phyloP scores from a whole-genome alignment of 2,329 filamentous ascomycete species.

The Pseudogymnoascus sp. region DNA sequence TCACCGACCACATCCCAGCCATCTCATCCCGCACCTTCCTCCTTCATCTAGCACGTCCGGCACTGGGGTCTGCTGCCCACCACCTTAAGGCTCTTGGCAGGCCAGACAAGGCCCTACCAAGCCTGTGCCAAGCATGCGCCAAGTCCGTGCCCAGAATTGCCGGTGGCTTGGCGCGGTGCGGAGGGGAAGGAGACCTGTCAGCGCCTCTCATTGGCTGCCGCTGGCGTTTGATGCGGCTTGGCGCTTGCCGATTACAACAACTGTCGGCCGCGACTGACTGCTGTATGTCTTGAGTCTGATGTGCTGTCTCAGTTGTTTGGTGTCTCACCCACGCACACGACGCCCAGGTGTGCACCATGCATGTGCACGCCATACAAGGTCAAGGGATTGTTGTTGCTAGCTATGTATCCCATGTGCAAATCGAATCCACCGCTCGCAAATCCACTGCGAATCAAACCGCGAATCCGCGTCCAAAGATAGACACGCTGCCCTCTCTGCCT shows the following conservation, averaged over 20 bases:
- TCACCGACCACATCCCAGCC: neutral
- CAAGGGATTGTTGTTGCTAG: neutral
- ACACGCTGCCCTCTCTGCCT: neutral
- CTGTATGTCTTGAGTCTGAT: neutral
- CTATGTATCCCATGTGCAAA: constrained; percentile 6
- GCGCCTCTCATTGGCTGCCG: neutral
- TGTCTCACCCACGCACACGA: constrained; percentile 2
- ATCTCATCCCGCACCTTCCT: neutral
- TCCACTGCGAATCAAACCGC: neutral
- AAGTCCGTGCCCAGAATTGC: neutral
- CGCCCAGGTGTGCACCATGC: neutral
- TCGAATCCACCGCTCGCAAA: neutral
- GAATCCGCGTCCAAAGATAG: neutral
- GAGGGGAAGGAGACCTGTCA: neutral
- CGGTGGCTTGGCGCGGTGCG: neutral
- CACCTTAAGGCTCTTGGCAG: neutral
- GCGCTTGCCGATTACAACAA: constrained; percentile 1
- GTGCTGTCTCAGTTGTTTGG: neutral
- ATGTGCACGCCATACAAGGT: constrained; percentile 1
- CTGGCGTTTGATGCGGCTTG: neutral
- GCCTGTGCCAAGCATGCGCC: neutral
- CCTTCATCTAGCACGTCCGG: neutral
- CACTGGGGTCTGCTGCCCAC: neutral
- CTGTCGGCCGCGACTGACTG: neutral
- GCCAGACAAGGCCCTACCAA: neutral